phyloP scores from a whole-genome alignment of 306 rosid species.

The Citrullus mucosospermus region DNA sequence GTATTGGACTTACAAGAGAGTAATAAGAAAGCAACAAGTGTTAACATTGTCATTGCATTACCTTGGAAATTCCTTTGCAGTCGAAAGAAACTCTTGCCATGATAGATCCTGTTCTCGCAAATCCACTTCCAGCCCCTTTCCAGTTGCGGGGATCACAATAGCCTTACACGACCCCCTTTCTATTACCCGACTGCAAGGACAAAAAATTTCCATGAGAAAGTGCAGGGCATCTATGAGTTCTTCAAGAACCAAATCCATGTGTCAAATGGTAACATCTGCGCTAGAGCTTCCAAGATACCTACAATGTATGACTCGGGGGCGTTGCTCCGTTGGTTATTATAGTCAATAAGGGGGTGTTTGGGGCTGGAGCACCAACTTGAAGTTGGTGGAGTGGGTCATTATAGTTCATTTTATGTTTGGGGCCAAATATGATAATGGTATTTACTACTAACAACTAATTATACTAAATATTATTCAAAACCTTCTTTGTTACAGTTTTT shows the following conservation, averaged over 20 bases:
- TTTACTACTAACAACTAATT: too few relatives aligned
- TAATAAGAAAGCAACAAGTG: neutral
- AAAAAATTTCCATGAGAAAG: conserved; percentile 7
- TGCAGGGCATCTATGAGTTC: neutral
- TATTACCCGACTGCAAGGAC: conserved; percentile 53
- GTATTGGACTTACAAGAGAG: neutral
- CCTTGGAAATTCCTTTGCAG: conserved; percentile 28
- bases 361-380: too few relatives aligned
- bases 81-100: conserved; percentile 63
- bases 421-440: too few relatives aligned
- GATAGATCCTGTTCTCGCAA: conserved; percentile 50
- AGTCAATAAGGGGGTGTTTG: too few relatives aligned
- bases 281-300: neutral
- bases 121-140: conserved; percentile 35
- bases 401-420: too few relatives aligned
- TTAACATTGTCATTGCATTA: conserved; percentile 5
- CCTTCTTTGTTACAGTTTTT: too few relatives aligned
- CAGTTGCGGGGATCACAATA: conserved; percentile 64
- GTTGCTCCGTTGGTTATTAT: too few relatives aligned
- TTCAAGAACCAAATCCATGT: neutral
- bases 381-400: too few relatives aligned
- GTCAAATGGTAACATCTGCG: neutral
- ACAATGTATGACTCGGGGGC: neutral
- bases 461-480: too few relatives aligned
- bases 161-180: conserved; percentile 52